Evolutionary conservation across 495 filamentous ascomycete species (phyloP), one percentile per base, ranked within the genome.

Genomic region (Elasticomyces elasticus): DNA sequence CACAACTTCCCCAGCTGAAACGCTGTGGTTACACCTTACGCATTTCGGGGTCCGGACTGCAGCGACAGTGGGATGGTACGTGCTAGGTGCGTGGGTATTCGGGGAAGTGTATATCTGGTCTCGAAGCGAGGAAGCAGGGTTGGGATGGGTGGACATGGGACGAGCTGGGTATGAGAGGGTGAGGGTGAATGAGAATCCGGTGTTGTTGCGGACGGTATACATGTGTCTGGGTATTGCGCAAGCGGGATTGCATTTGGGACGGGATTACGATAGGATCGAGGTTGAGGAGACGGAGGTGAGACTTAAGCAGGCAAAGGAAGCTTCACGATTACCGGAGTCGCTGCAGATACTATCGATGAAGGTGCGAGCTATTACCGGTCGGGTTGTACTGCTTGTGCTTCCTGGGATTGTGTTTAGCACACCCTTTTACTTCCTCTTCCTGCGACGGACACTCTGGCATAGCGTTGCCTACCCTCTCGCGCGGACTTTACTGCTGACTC

Each of bases 91-190:
- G 9, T 86, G 78, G 72, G 70, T 86, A 65, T 97, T 92, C 65
- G 84, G 82, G 63, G 79, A 87, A 59, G 70, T 92, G 31, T 97
- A 94, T 63, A 75, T 92, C 13, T 87, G 81, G 79, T 89, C 86
- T 1, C 72, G 77, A 19, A 66, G 82, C n/a, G 64, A 74, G n/a
- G 67, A 71, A 7, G 79, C 82, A 9, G 76, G 84, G 37, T 71
- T 96, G 17, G 74, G 79, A 47, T 85, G 83, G 77, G 79, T 92
- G 49, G 83, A 83, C 74, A 79, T 49, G 79, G 76, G 61, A 75
- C 72, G 80, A 5, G 82, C 45, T 23, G 44, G 26, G 19, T 75
- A 85, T 51, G 89, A 92, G 66, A 77, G 91, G 15, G 73, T 82
- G 13, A 77, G 78, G n/a, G 68, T 96, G 55, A 98, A 98, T 66